Evolutionary conservation across 495 filamentous ascomycete species (phyloP).

Genomic region (Cryomyces antarcticus): DNA sequence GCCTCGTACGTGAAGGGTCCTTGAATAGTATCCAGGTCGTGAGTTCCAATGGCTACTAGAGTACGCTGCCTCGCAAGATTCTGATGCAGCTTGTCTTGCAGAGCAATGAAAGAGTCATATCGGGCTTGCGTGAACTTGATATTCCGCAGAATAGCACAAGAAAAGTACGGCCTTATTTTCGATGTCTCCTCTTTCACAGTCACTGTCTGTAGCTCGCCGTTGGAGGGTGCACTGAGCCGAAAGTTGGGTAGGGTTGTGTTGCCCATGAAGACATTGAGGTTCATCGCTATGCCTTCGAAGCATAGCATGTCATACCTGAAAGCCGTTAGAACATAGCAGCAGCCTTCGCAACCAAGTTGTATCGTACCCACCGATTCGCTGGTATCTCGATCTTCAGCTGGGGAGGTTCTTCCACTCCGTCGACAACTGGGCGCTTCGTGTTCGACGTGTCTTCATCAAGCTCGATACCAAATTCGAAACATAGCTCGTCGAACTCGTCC

Average conservation of each 20-base stretch:
- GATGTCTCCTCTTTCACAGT: conserved; percentile 59
- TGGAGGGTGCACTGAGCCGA: conserved; percentile 44
- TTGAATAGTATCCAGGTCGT: conserved; percentile 83
- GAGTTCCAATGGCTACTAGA: conserved; percentile 87
- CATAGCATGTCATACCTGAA: conserved; percentile 91
- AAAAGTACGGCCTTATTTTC: conserved; percentile 65
- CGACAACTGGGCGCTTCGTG: conserved; percentile 46
- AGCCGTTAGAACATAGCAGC: background rate
- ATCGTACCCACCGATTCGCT: conserved; percentile 47
- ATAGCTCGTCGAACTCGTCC: conserved; percentile 87
- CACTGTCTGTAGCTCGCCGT: conserved; percentile 57
- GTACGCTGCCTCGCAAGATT: conserved; percentile 88
- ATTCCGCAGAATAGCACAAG: conserved; percentile 69
- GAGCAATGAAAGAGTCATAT: conserved; percentile 91
- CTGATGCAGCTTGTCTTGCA: conserved; percentile 96
- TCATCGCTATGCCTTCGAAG: conserved; percentile 89
- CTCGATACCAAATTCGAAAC: conserved; percentile 97
- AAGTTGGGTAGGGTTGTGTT: conserved; percentile 58
- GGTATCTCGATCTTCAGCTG: conserved; percentile 98
- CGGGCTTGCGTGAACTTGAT: conserved; percentile 76
- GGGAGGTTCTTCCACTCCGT: conserved; percentile 67
- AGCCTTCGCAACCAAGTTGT: background rate
- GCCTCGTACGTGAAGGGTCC: conserved; percentile 96
- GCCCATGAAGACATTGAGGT: conserved; percentile 85
- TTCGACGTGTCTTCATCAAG: conserved; percentile 88